Base-by-base conservation (phyloP, 192 early-diverging fungal species). In the Umbelopsis ramanniana region DNA sequence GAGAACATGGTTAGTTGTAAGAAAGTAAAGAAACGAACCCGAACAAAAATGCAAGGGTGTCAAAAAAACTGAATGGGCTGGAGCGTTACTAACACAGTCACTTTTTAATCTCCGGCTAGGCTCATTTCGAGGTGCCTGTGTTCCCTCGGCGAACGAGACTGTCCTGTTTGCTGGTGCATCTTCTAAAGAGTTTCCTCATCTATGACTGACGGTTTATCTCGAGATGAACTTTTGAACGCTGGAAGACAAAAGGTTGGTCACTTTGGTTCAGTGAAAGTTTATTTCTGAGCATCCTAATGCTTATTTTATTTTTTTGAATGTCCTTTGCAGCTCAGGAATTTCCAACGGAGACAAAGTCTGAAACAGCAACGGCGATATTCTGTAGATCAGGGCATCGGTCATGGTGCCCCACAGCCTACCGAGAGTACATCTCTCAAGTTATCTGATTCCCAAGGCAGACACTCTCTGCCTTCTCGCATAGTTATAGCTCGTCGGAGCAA, bases 201-300 rank as follows among this genome's bases (percentile, higher is more conserved):
- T 19, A 63, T 63, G 57, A 15, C 57, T 29, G 57, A 63, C 3
- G 15, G 33, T 17, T 33, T 63, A 29, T 29, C 57, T 26, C 23
- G 57, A 63, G 57, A 63, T 63, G 57, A 63, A 26, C 57, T 63
- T 12, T 37, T 63, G 57, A 63, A 63, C 26, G 57, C 33, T n/a
- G 57, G 57, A 63, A 63, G 57, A 37, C 57, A 63, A 19, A 63
- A 35, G 33, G 57, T 63, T 35, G 11, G 57, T 19, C 10, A 63
- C 33, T 3, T 33, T 35, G 12, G 10, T 7, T 17, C 33, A 37
- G 17, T n/a, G 35, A 63, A 63, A 19, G 3, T 11, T 63, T 26
- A 50, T 37, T 29, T 63, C 17, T 63, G 57, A 6, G 5, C 19
- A 63, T 38, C 17, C 57, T 38, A 37, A 63, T 35, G 14, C 3